Evolutionary conservation across 2,329 filamentous ascomycete genomes (phyloP).

Genomic region (Colletotrichum camelliae): DNA sequence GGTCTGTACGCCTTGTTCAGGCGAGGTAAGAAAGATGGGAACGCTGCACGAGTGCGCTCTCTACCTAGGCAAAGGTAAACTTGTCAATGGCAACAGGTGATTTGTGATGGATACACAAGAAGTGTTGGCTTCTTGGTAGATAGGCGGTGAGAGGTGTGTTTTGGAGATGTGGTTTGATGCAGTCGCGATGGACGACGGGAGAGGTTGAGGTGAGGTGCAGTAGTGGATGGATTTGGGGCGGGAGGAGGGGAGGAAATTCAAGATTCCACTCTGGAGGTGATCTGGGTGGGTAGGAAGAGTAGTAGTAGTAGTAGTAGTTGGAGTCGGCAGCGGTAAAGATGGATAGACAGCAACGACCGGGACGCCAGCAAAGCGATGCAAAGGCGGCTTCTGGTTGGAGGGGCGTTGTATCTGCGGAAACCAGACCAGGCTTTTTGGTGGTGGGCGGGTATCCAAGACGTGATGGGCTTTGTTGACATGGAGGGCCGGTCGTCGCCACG

Average conservation of each 20-base stretch:
- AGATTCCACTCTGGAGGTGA: conserved; percentile 21
- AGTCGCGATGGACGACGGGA: conserved; percentile 5
- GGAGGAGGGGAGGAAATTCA: conserved; percentile 21
- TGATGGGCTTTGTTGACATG: conserved; percentile 34
- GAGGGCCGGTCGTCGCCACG: conserved; percentile 27
- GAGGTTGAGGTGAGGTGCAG: neutral
- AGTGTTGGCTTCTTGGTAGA: conserved; percentile 3
- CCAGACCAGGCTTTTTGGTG: conserved; percentile 15
- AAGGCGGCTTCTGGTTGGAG: neutral
- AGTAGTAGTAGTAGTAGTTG: neutral
- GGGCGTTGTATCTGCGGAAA: conserved; percentile 28
- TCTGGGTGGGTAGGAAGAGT: conserved; percentile 18
- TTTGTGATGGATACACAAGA: neutral
- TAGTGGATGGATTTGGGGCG: conserved; percentile 20
- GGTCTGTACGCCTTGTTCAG: conserved; percentile 36
- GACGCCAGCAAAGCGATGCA: neutral
- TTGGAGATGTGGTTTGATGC: neutral
- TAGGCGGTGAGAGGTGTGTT: neutral
- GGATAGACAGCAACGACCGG: neutral
- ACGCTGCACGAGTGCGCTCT: conserved; percentile 5
- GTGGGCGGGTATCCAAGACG: conserved; percentile 24
- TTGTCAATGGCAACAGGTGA: conserved; percentile 15
- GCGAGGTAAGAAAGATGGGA: conserved; percentile 25
- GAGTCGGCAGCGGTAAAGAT: neutral
- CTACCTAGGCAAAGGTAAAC: conserved; percentile 22